Percentiles rank a stretch among this genome's conserved stretches.
phyloP scores from a whole-genome alignment of 2,329 filamentous ascomycete genomes.

The Fusarium sp. region DNA sequence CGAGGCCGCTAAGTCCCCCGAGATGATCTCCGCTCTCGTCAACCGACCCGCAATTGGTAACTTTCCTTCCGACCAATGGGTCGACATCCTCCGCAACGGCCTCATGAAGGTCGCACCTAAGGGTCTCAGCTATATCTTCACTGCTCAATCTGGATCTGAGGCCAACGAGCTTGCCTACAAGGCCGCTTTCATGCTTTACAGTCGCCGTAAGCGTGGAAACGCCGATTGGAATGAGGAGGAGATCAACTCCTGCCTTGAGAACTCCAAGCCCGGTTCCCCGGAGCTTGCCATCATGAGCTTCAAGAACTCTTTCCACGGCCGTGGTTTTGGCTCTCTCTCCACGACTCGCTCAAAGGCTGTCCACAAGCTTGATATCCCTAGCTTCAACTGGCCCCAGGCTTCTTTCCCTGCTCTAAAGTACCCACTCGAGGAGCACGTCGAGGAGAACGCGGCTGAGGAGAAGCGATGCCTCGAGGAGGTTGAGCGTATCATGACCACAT shows the following conservation, averaged over 20 bases:
- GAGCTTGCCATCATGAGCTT: constrained; percentile 84
- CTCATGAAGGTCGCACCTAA: constrained; percentile 79
- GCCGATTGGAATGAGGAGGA: constrained; percentile 80
- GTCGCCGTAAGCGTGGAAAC: constrained; percentile 77
- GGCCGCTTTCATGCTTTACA: constrained; percentile 85
- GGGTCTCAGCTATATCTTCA: constrained; percentile 84
- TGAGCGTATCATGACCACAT: constrained; percentile 75
- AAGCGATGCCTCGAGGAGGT: constrained; percentile 78
- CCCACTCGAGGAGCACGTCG: constrained; percentile 75
- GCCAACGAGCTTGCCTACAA: constrained; percentile 90
- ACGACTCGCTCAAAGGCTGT: constrained; percentile 86
- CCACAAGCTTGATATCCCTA: constrained; percentile 89
- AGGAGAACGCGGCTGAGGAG: constrained; percentile 79
- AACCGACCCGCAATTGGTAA: constrained; percentile 85
- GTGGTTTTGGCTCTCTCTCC: constrained; percentile 81
- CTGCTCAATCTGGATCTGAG: constrained; percentile 81
- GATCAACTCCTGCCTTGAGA: constrained; percentile 75
- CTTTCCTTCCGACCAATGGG: constrained; percentile 83
- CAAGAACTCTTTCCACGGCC: constrained; percentile 82
- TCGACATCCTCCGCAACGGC: constrained; percentile 76
- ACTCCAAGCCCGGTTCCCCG: constrained; percentile 78
- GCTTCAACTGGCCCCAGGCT: constrained; percentile 89
- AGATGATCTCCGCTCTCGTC: constrained; percentile 80
- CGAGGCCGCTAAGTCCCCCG: constrained; percentile 73
- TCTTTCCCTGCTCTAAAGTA: constrained; percentile 83